These are phyloP conservation scores for Trebouxia sp. DNA, from an alignment of 139 green algal genomes.

Conservation along the genomic window DNA sequence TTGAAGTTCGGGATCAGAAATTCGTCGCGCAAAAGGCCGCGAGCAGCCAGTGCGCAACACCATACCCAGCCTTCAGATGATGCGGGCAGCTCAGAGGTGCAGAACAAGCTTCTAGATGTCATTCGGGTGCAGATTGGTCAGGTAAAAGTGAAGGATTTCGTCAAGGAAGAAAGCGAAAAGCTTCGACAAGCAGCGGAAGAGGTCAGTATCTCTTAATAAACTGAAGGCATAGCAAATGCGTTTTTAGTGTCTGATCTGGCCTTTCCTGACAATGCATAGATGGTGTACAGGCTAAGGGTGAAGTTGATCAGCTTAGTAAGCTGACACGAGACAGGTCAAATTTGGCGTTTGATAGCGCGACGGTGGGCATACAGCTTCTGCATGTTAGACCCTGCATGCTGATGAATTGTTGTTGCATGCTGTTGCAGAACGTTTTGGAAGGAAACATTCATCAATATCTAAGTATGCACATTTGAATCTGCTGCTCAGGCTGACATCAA, in stretches of 20 bases:
- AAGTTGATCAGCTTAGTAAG: slow-evolving; percentile 48
- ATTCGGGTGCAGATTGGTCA: slow-evolving; percentile 58
- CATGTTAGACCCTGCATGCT: neutral
- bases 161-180: slow-evolving; percentile 41
- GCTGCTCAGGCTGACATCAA: slow-evolving; percentile 53
- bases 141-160: slow-evolving; percentile 51
- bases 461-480: too few species aligned
- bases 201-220: neutral
- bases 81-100: slow-evolving; percentile 24
- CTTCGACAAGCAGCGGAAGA: slow-evolving; percentile 47
- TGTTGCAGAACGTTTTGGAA: neutral
- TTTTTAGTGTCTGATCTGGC: neutral
- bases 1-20: neutral
- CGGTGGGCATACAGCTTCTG: slow-evolving; percentile 24
- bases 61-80: neutral
- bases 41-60: neutral
- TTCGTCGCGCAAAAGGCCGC: neutral
- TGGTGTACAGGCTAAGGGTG: slow-evolving; percentile 41
- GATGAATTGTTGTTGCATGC: neutral
- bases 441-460: too few species aligned
- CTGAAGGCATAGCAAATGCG: too few species aligned
- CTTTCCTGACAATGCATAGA: neutral
- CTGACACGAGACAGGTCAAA: slow-evolving; percentile 39
- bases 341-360: slow-evolving; percentile 50
- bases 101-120: slow-evolving; percentile 48